phyloP scores from a whole-genome alignment of 1,139 yeast species.

The Maudiozyma humilis region DNA sequence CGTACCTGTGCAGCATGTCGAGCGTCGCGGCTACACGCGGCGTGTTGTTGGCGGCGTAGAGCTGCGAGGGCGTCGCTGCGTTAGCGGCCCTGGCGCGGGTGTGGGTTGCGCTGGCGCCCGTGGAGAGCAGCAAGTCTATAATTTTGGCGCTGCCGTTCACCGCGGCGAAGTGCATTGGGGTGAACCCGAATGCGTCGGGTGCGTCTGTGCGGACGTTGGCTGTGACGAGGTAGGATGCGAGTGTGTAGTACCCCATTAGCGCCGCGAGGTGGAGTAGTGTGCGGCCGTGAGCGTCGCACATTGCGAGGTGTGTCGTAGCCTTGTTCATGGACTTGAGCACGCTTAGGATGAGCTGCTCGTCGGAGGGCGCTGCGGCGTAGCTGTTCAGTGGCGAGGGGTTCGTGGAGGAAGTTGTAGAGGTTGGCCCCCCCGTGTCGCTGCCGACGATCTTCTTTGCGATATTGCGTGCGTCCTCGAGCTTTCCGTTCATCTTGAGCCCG shows the following conservation, averaged over 20 bases:
- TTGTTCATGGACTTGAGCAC: slow-evolving; percentile 52
- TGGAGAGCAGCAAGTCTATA: slow-evolving; percentile 14
- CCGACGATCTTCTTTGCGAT: slow-evolving; percentile 79
- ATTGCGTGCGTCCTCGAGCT: slow-evolving; percentile 82
- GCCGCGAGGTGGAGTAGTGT: slow-evolving; percentile 80
- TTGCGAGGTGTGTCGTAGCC: slow-evolving; percentile 58
- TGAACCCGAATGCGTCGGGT: slow-evolving; percentile 69
- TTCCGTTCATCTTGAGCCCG: slow-evolving; percentile 91
- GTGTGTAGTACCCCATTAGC: slow-evolving; percentile 56
- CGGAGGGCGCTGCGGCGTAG: slow-evolving; percentile 15
- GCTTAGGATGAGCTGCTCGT: slow-evolving; percentile 54
- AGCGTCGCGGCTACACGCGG: too few relatives aligned
- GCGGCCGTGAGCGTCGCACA: slow-evolving; percentile 76
- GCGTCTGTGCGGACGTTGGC: slow-evolving; percentile 75
- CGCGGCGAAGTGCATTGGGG: slow-evolving; percentile 83
- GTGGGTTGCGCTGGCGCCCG: too few relatives aligned
- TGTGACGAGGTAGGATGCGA: slow-evolving; percentile 56
- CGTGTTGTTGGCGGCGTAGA: too few relatives aligned
- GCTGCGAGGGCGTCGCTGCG: too few relatives aligned
- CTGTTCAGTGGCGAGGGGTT: not conserved
- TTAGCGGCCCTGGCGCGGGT: too few relatives aligned
- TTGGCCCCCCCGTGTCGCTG: not conserved
- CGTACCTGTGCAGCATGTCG: too few relatives aligned
- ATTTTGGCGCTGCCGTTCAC: slow-evolving; percentile 61
- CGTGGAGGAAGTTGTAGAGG: not conserved